These are phyloP conservation scores for Dalbergia cultrata DNA, from an alignment of 306 rosid genomes.

Conservation along the genomic window DNA sequence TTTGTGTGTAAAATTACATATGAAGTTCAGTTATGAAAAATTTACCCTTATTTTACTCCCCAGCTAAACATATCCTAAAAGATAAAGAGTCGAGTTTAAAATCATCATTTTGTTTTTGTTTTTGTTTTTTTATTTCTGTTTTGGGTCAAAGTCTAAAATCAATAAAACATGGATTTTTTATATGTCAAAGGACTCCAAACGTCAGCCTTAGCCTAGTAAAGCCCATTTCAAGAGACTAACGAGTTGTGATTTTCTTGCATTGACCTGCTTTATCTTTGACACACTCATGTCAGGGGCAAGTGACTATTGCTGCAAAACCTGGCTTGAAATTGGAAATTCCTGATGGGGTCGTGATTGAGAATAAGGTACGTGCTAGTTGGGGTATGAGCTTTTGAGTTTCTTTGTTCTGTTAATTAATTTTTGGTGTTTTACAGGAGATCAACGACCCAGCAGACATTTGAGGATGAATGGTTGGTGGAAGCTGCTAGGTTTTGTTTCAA, in stretches of 20 bases:
- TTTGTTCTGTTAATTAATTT: slow-evolving; percentile 11
- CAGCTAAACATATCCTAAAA: neutral
- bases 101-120: too few relatives aligned
- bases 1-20: too few relatives aligned
- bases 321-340: slow-evolving; percentile 78
- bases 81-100: neutral
- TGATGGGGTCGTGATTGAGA: slow-evolving; percentile 65
- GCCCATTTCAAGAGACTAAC: neutral
- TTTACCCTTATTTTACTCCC: too few relatives aligned
- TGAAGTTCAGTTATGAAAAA: too few relatives aligned
- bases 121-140: too few relatives aligned
- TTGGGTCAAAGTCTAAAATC: neutral
- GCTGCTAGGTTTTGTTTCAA: slow-evolving; percentile 22
- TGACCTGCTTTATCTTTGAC: slow-evolving; percentile 22
- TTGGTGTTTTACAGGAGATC: slow-evolving; percentile 62
- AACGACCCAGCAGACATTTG: slow-evolving; percentile 55
- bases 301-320: slow-evolving; percentile 67
- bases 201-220: neutral
- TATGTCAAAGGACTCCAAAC: neutral
- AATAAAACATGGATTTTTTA: neutral
- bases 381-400: slow-evolving; percentile 24
- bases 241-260: slow-evolving; percentile 11
- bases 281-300: slow-evolving; percentile 67
- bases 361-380: slow-evolving; percentile 57
- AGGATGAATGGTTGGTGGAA: slow-evolving; percentile 37